phyloP scores from a whole-genome alignment of 108 stramenopile genomes.

The Nitzschia putrida region DNA sequence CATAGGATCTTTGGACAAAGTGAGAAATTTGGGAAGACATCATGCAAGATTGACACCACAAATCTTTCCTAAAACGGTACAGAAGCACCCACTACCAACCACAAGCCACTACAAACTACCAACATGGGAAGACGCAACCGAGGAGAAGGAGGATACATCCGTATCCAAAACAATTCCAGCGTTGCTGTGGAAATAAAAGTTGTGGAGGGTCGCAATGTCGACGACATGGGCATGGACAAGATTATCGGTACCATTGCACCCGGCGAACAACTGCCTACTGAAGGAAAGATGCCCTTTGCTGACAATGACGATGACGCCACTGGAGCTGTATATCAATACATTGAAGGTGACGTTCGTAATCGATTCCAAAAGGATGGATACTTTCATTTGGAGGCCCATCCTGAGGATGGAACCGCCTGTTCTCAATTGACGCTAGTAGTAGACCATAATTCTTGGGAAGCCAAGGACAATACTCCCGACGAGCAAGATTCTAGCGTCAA shows the following conservation, averaged over 20 bases:
- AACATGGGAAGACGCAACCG: neutral
- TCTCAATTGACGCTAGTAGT: slow-evolving; percentile 5
- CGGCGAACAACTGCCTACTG: slow-evolving; percentile 21
- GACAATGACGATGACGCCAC: neutral
- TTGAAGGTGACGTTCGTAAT: slow-evolving; percentile 34
- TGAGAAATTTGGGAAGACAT: too few relatives aligned
- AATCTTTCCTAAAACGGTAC: too few relatives aligned
- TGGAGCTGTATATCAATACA: slow-evolving; percentile 28
- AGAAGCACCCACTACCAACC: too few relatives aligned
- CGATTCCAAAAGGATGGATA: slow-evolving; percentile 36
- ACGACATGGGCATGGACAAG: slow-evolving; percentile 28
- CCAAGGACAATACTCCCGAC: slow-evolving; percentile 4
- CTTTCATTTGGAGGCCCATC: slow-evolving; percentile 18
- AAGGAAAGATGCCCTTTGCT: neutral
- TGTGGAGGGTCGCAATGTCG: slow-evolving; percentile 22
- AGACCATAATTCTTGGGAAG: slow-evolving; percentile 26
- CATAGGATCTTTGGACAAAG: too few relatives aligned
- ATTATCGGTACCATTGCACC: slow-evolving; percentile 27
- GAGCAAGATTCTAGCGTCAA: neutral
- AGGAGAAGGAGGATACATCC: slow-evolving; percentile 35
- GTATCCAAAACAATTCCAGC: slow-evolving; percentile 36
- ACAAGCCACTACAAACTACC: too few relatives aligned
- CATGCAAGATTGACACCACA: too few relatives aligned
- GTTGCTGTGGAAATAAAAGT: slow-evolving; percentile 12
- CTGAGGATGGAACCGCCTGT: slow-evolving; percentile 5